A percentile compares a stretch with the other conserved stretches of the same genome.
Evolutionary conservation across 192 early-diverging fungal genomes (phyloP).

Genomic region (Coemansia sp.): DNA sequence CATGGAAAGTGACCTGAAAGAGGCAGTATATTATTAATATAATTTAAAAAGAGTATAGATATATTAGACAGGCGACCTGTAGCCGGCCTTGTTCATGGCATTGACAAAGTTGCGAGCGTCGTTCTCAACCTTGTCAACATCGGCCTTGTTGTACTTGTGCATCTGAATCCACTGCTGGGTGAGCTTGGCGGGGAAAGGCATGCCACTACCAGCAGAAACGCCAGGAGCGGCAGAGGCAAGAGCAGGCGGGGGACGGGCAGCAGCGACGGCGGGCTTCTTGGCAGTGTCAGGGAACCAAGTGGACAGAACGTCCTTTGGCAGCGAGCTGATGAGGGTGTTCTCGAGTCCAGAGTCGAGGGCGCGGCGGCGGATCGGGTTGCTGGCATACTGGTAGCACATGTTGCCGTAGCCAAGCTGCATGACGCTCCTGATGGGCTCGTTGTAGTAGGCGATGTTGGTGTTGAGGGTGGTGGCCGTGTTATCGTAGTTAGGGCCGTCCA

Average conservation of each 20-base stretch:
- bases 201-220: conserved; percentile 20
- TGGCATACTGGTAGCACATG: conserved; percentile 57
- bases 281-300: conserved; percentile 46
- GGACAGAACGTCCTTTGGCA: conserved; percentile 33
- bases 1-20: background rate
- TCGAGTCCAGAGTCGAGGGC: conserved; percentile 17
- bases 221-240: background rate
- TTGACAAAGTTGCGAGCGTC: conserved; percentile 42
- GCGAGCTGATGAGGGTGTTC: conserved; percentile 15
- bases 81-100: conserved; percentile 48
- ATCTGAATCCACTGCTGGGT: conserved; percentile 41
- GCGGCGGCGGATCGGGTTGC: conserved; percentile 39
- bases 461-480: conserved; percentile 19
- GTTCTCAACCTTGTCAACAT: conserved; percentile 21
- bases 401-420: conserved; percentile 57
- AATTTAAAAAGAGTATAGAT: conserved; percentile 15
- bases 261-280: conserved; percentile 7
- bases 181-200: conserved; percentile 40
- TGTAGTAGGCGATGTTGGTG: conserved; percentile 41
- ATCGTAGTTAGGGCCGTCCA: conserved; percentile 48
- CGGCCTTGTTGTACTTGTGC: conserved; percentile 33
- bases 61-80: conserved; percentile 41
- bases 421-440: conserved; percentile 44
- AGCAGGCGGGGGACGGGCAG: conserved; percentile 1
- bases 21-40: background rate